A percentile compares a stretch with the other conserved stretches of the same genome.
Evolutionary conservation across 306 rosid genomes (phyloP).

Genomic region (Dalbergia cultrata): DNA sequence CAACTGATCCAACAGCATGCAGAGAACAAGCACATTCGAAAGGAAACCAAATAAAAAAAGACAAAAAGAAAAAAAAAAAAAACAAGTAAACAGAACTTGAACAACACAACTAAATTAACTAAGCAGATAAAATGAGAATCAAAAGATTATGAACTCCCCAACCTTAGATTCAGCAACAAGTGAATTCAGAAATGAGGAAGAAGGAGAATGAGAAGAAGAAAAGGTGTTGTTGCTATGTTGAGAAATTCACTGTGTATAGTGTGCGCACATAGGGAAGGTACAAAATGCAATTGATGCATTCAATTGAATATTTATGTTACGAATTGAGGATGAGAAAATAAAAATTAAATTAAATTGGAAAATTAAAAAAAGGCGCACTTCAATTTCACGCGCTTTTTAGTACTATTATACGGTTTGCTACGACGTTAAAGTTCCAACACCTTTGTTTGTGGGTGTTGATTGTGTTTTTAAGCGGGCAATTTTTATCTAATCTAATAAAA

Average conservation of each 20-base stretch:
- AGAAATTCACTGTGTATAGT: slow-evolving; percentile 36
- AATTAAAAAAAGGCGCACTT: slow-evolving; percentile 30
- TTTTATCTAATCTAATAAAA: not conserved
- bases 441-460: not conserved
- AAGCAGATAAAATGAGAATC: not conserved
- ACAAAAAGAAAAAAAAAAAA: not conserved
- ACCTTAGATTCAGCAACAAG: slow-evolving; percentile 49
- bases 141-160: not conserved
- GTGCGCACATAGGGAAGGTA: slow-evolving; percentile 43
- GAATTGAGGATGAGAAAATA: not conserved
- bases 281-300: slow-evolving; percentile 52
- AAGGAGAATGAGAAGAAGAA: not conserved
- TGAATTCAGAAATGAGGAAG: slow-evolving; percentile 44
- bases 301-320: slow-evolving; percentile 44
- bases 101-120: slow-evolving; percentile 7
- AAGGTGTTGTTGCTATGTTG: not conserved
- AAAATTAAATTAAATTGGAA: not conserved
- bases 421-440: slow-evolving; percentile 46
- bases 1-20: slow-evolving; percentile 47
- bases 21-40: not conserved
- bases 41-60: not conserved
- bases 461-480: slow-evolving; percentile 32
- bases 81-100: not conserved
- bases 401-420: slow-evolving; percentile 46
- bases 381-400: slow-evolving; percentile 46